phyloP scores from a whole-genome alignment of 129 eudicot species.

The Calendula officinalis region DNA sequence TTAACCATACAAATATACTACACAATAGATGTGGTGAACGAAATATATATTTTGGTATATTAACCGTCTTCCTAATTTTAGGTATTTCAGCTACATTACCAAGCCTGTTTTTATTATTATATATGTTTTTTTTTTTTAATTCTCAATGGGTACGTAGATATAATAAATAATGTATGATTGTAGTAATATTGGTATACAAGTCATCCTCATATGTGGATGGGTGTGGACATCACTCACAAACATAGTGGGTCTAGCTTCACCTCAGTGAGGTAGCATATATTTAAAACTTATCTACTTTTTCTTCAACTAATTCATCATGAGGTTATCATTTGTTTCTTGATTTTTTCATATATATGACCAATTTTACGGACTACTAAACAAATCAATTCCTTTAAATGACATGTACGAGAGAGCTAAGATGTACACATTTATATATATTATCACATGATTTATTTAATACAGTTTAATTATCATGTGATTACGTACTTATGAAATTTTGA shows the following conservation, averaged over 20 bases:
- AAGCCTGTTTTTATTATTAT: neutral
- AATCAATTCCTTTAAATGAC: neutral
- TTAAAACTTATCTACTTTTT: constrained; percentile 31
- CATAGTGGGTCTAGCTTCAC: constrained; percentile 62
- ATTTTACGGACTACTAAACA: neutral
- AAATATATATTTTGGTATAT: too few species aligned
- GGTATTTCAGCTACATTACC: neutral
- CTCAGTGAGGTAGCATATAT: constrained; percentile 46
- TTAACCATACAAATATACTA: too few species aligned
- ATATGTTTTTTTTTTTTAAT: neutral
- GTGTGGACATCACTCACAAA: constrained; percentile 57
- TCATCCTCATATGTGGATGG: constrained; percentile 29
- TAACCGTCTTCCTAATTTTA: neutral
- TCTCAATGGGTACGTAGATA: neutral
- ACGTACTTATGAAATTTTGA: too few species aligned
- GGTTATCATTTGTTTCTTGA: constrained; percentile 27
- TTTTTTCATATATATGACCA: neutral
- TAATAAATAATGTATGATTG: constrained; percentile 1
- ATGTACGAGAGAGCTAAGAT: too few species aligned
- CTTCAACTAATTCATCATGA: constrained; percentile 39
- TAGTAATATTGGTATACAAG: constrained; percentile 27
- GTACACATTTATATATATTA: too few species aligned
- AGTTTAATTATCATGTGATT: too few species aligned
- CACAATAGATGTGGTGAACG: too few species aligned
- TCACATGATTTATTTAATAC: too few species aligned